Evolutionary conservation across 371 early-diverging fungal genomes (phyloP), one percentile per base, ranked within the genome.

Genomic region (Entomophthora muscae): DNA sequence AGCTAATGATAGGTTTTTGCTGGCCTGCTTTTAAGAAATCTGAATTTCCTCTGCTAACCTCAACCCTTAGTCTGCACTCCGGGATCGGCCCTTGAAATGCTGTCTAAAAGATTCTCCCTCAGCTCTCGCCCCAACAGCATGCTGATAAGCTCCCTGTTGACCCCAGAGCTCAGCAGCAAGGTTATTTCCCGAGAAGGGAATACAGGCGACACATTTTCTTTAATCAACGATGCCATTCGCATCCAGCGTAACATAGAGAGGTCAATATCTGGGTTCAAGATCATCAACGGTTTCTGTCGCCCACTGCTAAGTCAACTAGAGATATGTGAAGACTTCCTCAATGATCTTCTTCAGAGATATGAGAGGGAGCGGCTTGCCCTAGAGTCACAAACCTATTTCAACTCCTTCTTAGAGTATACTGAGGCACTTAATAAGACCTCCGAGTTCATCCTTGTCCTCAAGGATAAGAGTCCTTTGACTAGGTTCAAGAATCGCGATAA

Each of bases 391-490:
- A 13, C 31, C 10, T 61, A 61, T 42, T 61, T 61, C 42, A 24
- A 23, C 22, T 26, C 61, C 21, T 61, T 61, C 33, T 29, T 61
- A 32, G 61, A 32, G 26, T 61, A 61, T 61, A 61, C 42, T 51
- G 61, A 61, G 61, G 61, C 24, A 21, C 42, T 61, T 13, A 61
- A 61, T 33, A 61, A 61, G 26, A 51, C 61, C 2, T 42, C 42
- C 22, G 61, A 61, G 30, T 61, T 61, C n/a, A 33, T 61, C 42
- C 27, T 33, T 7, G 13, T 61, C 17, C 42, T 61, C 13, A 61
- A 61, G 42, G 61, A 61, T 32, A 61, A 61, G 61, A 32, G 61
- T 24, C n/a, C 42, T 24, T 51, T 61, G 17, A 61, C 33, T 24
- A 61, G 61, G 26, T 23, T 61, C 10, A 61, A 42, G 61, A 61